Evolutionary conservation across 208 protist species (phyloP), one percentile per base, ranked within the genome.

Genomic region (Perkinsela sp.): DNA sequence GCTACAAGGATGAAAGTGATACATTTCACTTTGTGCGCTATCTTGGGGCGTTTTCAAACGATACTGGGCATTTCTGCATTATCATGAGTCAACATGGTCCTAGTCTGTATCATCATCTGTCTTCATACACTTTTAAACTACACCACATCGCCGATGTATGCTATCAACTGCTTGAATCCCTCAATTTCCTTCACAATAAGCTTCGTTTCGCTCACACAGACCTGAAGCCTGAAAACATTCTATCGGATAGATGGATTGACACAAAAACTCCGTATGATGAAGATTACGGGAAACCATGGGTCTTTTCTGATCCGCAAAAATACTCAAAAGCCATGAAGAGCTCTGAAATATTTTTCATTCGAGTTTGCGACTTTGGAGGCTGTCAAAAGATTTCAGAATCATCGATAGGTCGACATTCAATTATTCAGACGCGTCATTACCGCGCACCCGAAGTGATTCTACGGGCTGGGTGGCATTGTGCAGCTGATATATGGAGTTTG

Each of bases 221-320:
- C 75, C 69, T 96, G 22, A 97, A 97, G 76, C 94, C 93, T 0
- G 91, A 93, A 68, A 97, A 97, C 78, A 80, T 97, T 28, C 80
- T 97, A 13, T 1, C 82, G 48, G 2, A 57, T 57, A 6, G 40
- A 22, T 57, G 40, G 40, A 57, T n/a, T 6, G 29, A 71, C 40
- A 57, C 67, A 31, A 29, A 67, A 22, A 57, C 6, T n/a, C 40
- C 40, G 22, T 57, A n/a, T 22, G 40, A 57, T 57, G 6, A 6
- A 57, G n/a, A n/a, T n/a, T 57, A 57, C 22, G 13, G 40, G 40
- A 57, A 22, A 57, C 40, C 40, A 57, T 57, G 40, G 40, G 40
- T n/a, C 13, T 22, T n/a, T 57, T 57, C 13, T 6, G 40, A 57
- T 57, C 6, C 13, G 13, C 6, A 57, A 22, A 22, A n/a, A 22